phyloP scores from a whole-genome alignment of 2,329 filamentous ascomycete genomes.

The Cordyceps tenuipes region DNA sequence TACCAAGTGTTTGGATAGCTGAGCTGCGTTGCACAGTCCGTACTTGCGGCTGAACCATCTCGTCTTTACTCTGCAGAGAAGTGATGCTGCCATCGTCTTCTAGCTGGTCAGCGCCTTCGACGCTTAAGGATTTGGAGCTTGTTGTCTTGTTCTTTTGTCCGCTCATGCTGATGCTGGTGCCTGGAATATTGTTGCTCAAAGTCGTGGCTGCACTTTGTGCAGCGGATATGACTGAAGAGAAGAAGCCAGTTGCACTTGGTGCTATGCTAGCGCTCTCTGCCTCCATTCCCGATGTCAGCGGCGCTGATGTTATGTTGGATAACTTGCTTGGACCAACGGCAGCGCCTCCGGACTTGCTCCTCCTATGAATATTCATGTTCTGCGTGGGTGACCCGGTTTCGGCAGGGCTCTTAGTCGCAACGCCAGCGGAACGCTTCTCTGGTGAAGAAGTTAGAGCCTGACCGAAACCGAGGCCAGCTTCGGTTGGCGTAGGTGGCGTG shows the following conservation, averaged over 20 bases:
- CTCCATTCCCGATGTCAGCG: constrained; percentile 65
- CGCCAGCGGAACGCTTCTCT: constrained; percentile 22
- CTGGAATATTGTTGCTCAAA: constrained; percentile 66
- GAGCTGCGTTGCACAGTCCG: constrained; percentile 51
- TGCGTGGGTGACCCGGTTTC: constrained; percentile 56
- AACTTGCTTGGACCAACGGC: constrained; percentile 72
- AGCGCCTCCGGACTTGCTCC: constrained; percentile 44
- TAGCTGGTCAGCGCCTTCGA: constrained; percentile 17
- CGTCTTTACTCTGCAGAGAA: constrained; percentile 21
- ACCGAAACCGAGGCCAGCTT: constrained; percentile 22
- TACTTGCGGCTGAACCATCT: background rate
- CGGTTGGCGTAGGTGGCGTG: constrained; percentile 57
- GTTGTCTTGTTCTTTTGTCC: constrained; percentile 18
- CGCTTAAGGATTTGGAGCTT: constrained; percentile 19
- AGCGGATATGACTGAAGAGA: constrained; percentile 85
- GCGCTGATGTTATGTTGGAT: constrained; percentile 63
- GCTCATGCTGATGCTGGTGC: constrained; percentile 49
- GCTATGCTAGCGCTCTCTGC: constrained; percentile 49
- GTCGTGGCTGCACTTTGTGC: constrained; percentile 85
- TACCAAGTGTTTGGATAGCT: constrained; percentile 81
- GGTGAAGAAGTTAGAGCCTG: constrained; percentile 19
- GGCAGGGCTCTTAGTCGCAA: constrained; percentile 22
- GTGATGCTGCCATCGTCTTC: constrained; percentile 17
- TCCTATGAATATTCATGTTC: constrained; percentile 63
- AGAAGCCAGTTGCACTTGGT: constrained; percentile 63